Percentiles rank a stretch among this genome's conserved stretches.
Conservation (phyloP, 352 stramenopile genomes). For the Blastocystis sp. region DNA sequence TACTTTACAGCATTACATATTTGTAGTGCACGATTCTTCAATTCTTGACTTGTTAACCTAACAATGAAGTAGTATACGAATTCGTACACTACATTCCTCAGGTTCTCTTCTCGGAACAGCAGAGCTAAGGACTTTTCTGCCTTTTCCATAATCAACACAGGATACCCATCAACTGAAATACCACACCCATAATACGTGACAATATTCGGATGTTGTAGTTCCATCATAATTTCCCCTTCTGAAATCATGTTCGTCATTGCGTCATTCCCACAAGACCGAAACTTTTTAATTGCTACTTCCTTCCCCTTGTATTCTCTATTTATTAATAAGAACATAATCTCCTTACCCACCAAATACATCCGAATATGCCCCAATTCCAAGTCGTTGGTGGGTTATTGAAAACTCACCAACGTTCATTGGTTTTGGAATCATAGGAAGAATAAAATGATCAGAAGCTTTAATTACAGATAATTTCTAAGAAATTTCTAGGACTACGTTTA, state of each 20-base stretch:
- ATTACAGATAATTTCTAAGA: neutral
- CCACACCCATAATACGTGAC: neutral
- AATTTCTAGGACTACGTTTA: neutral
- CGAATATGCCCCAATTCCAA: constrained; percentile 1
- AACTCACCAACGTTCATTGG: neutral
- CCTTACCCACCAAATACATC: constrained; percentile 10
- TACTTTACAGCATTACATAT: constrained; percentile 33
- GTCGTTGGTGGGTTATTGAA: neutral
- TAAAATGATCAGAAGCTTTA: too few relatives aligned
- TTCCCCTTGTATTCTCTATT: constrained; percentile 6
- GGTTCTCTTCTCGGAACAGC: neutral
- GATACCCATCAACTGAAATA: neutral
- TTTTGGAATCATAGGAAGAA: neutral
- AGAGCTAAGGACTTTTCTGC: neutral
- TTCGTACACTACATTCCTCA: neutral
- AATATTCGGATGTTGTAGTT: constrained; percentile 11
- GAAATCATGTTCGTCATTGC: neutral
- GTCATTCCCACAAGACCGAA: neutral
- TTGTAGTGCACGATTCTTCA: constrained; percentile 9
- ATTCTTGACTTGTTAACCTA: neutral
- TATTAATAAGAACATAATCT: neutral
- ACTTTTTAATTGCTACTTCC: constrained; percentile 22
- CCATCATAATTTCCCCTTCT: neutral
- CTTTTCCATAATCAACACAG: constrained; percentile 36
- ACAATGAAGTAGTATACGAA: neutral